phyloP scores from a whole-genome alignment of 2,329 filamentous ascomycete genomes.

The Penicillium vulpinum region DNA sequence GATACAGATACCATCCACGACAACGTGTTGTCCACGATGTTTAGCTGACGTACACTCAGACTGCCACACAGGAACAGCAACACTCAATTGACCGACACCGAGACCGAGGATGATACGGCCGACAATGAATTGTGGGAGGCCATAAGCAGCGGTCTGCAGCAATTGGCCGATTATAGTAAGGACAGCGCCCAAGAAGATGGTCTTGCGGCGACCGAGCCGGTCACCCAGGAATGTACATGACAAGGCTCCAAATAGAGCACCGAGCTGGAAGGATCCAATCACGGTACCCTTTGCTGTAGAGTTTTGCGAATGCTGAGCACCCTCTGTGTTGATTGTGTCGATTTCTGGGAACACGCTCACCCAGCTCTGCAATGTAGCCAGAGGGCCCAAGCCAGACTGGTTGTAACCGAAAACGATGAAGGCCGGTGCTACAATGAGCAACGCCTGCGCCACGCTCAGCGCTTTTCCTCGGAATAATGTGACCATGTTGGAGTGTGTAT shows the following conservation, averaged over 20 bases:
- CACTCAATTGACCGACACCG: conserved; percentile 51
- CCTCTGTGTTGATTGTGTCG: conserved; percentile 45
- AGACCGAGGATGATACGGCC: conserved; percentile 53
- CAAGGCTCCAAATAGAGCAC: conserved; percentile 19
- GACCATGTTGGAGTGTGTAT: not conserved
- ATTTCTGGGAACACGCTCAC: conserved; percentile 22
- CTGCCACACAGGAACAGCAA: conserved; percentile 53
- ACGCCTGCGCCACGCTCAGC: conserved; percentile 28
- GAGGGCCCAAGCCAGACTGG: conserved; percentile 23
- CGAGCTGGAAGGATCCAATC: conserved; percentile 23
- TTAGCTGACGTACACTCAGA: conserved; percentile 51
- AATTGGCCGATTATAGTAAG: conserved; percentile 49
- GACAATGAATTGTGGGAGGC: conserved; percentile 50
- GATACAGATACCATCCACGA: conserved; percentile 50
- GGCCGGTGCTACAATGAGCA: conserved; percentile 32
- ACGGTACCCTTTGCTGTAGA: conserved; percentile 28
- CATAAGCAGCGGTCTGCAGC: conserved; percentile 48
- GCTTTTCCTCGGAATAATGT: conserved; percentile 19
- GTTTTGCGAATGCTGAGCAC: conserved; percentile 18
- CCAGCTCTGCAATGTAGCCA: conserved; percentile 23
- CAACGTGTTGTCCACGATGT: conserved; percentile 50
- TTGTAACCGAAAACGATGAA: conserved; percentile 28
- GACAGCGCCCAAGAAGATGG: conserved; percentile 46
- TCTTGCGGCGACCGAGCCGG: conserved; percentile 47
- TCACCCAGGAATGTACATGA: conserved; percentile 40